A percentile compares a stretch with the other conserved stretches of the same genome.
These are phyloP conservation scores for Pseudocercospora musae DNA, from an alignment of 2,329 filamentous ascomycete species.

Conservation along the genomic window DNA sequence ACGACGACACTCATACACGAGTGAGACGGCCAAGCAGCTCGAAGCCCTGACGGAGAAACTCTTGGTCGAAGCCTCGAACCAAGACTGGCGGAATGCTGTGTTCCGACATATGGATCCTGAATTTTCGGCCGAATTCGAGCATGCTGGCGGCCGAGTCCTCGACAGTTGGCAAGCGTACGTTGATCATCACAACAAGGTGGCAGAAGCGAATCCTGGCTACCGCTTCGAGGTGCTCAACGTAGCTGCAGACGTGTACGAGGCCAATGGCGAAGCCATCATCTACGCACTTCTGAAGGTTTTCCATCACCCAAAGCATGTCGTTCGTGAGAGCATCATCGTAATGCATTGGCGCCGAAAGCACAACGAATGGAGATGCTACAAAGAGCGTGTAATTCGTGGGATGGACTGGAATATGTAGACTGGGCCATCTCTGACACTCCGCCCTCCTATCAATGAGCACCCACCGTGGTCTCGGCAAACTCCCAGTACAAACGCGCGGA, in stretches of 20 bases:
- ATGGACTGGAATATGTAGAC: conserved; percentile 12
- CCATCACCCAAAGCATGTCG: conserved; percentile 13
- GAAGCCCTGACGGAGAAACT: conserved; percentile 6
- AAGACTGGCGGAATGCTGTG: conserved; percentile 8
- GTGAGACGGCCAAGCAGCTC: conserved; percentile 5
- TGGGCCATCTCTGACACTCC: neutral
- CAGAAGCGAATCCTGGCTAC: conserved; percentile 11
- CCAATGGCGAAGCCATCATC: conserved; percentile 12
- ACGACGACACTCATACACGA: conserved; percentile 8
- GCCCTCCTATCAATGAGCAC: conserved; percentile 3
- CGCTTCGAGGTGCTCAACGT: conserved; percentile 13
- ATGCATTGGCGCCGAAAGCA: conserved; percentile 11
- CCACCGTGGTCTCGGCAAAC: conserved; percentile 13
- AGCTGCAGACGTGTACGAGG: conserved; percentile 14
- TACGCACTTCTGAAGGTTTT: conserved; percentile 10
- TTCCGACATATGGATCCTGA: conserved; percentile 7
- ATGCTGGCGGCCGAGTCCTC: conserved; percentile 3
- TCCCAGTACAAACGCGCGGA: conserved; percentile 19
- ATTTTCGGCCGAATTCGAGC: conserved; percentile 17
- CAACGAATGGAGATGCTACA: conserved; percentile 12
- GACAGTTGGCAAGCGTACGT: conserved; percentile 14
- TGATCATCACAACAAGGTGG: conserved; percentile 7
- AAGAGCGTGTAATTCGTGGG: conserved; percentile 16
- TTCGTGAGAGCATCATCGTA: conserved; percentile 18
- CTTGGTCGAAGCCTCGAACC: conserved; percentile 5